These are phyloP conservation scores for Suhomyces guaymorum DNA, from an alignment of 1,139 yeast genomes.

Conservation along the genomic window DNA sequence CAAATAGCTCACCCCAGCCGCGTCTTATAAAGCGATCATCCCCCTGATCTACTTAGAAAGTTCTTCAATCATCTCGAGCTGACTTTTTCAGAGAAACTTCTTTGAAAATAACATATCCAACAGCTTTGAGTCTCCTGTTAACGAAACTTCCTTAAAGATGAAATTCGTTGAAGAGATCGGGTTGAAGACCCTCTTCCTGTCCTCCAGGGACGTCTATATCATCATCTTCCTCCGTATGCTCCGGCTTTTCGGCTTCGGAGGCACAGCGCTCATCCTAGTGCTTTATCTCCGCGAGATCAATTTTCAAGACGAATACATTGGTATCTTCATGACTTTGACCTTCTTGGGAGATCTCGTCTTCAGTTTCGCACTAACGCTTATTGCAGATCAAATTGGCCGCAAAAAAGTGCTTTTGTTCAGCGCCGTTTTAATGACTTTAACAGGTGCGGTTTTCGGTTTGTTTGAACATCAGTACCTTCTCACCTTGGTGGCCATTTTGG, in stretches of 20 bases:
- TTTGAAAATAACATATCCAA: too few species aligned
- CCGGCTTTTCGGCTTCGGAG: constrained; percentile 44
- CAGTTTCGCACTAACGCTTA: constrained; percentile 34
- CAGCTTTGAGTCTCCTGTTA: too few species aligned
- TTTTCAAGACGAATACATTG: constrained; percentile 34
- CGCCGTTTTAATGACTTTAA: constrained; percentile 30
- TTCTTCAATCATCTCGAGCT: too few species aligned
- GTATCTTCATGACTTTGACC: constrained; percentile 40
- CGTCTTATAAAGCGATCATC: too few species aligned
- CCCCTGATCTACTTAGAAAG: too few species aligned
- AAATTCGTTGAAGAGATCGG: constrained; percentile 25
- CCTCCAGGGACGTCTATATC: constrained; percentile 33
- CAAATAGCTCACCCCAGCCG: too few species aligned
- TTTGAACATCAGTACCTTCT: constrained; percentile 25
- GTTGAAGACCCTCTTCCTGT: constrained; percentile 24
- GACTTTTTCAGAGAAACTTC: too few species aligned
- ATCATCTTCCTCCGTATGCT: constrained; percentile 36
- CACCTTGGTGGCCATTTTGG: constrained; percentile 29
- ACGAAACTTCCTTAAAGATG: too few species aligned
- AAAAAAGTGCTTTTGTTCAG: constrained; percentile 30
- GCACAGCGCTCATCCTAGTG: constrained; percentile 42
- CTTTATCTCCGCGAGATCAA: constrained; percentile 35
- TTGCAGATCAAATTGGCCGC: constrained; percentile 40
- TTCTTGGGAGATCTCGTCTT: constrained; percentile 41
- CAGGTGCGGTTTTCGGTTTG: constrained; percentile 31